Evolutionary conservation across 805 yeast genomes (phyloP), one percentile per base, ranked within the genome.

Genomic region (Cyberlindnera xishuangbannaensis): DNA sequence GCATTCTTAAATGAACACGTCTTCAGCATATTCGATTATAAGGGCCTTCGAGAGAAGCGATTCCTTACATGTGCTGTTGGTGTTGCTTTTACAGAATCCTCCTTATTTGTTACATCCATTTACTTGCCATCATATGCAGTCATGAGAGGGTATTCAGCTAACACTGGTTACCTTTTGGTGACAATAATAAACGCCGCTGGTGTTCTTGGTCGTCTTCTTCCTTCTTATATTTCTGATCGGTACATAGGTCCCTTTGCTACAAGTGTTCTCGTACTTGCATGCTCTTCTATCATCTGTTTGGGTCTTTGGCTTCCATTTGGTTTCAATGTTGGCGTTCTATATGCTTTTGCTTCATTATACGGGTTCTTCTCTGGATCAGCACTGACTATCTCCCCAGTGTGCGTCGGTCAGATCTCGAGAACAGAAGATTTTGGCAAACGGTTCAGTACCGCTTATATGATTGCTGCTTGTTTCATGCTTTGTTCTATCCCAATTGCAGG

Each of bases 291-390:
- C 20, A 43, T 59, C 12, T 54, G 63, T 30, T 43, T 65, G 24
- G 58, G 54, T 5, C 50, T 63, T 10, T 68, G 71, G 70, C 52
- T 53, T 19, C 67, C 60, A 29, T 62, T 51, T 36, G 72, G 61
- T 25, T 61, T 33, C 27, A 59, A 40, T 36, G 44, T 48, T 20
- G 56, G 36, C 13, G 62, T 46, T n/a, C 58, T 56, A 40, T 67
- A 56, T 39, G 65, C 58, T 2, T 73, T 74, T 39, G 58, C 75
- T 9, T 62, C 59, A 1, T 40, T 69, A 4, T 73, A 67, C 48
- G 82, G 82, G 3, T 60, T 75, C 30, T 62, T 65, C 37, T 66
- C 76, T 10, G 73, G 78, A 10, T 66, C 78, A 4, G 69, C 73
- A 1, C 60, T 74, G 37, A 65, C 78, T 4, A 52, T 75, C 29